phyloP scores from a whole-genome alignment of 2,329 filamentous ascomycete species.

The Pseudopithomyces chartarum region DNA sequence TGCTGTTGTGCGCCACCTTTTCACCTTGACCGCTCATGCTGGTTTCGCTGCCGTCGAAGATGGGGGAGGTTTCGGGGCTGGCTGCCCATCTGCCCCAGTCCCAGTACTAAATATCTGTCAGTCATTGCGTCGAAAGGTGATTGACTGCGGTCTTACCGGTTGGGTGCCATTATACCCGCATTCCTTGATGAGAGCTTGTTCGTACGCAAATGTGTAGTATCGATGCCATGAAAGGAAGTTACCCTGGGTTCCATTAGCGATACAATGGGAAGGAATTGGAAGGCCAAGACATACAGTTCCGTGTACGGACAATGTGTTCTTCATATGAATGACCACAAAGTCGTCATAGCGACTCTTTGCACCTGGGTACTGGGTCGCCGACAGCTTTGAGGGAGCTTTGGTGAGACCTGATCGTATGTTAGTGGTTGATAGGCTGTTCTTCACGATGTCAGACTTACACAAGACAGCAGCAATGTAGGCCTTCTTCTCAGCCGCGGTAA shows the following conservation, averaged over 20 bases:
- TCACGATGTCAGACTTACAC: conserved; percentile 22
- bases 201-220: conserved; percentile 49
- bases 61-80: conserved; percentile 54
- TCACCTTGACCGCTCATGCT: conserved; percentile 55
- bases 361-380: conserved; percentile 32
- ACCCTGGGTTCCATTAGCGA: conserved; percentile 17
- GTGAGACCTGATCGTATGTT: conserved; percentile 21
- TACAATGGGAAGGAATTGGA: neutral
- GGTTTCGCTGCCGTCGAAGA: conserved; percentile 63
- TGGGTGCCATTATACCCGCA: conserved; percentile 52
- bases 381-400: conserved; percentile 28
- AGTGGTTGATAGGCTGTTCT: neutral
- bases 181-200: conserved; percentile 48
- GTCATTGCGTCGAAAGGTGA: conserved; percentile 13
- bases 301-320: conserved; percentile 41
- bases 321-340: conserved; percentile 45
- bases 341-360: conserved; percentile 43
- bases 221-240: conserved; percentile 50
- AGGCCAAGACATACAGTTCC: conserved; percentile 26
- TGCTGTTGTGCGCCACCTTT: conserved; percentile 33
- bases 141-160: conserved; percentile 34
- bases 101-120: conserved; percentile 49
- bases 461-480: conserved; percentile 45
- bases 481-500: conserved; percentile 34
- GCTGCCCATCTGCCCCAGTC: conserved; percentile 57